A percentile compares a stretch with the other conserved stretches of the same genome.
Conservation (phyloP, 306 rosid species). For the Cucurbita pepo region DNA sequence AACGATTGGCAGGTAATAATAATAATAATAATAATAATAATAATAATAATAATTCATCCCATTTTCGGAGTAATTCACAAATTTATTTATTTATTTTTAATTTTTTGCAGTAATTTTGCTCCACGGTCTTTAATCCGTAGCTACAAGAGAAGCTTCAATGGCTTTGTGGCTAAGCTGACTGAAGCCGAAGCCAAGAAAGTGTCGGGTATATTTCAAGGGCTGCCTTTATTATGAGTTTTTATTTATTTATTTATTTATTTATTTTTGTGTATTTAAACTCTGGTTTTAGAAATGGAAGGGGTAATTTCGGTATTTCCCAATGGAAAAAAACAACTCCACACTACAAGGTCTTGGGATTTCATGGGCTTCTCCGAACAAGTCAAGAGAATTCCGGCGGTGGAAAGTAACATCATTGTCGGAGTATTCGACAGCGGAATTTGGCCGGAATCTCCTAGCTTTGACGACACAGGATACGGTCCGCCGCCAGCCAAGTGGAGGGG, state of each 20-base stretch:
- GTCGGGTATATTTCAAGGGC: conserved; percentile 7
- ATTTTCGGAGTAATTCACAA: too few species aligned
- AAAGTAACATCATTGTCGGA: conserved; percentile 11
- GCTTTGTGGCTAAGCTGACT: conserved; percentile 24
- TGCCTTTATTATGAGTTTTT: too few species aligned
- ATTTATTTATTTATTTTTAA: too few species aligned
- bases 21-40: not conserved
- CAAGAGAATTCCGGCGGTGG: not conserved
- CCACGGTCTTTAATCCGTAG: conserved; percentile 10
- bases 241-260: not conserved
- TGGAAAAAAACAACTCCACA: conserved; percentile 13
- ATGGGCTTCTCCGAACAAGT: conserved; percentile 2
- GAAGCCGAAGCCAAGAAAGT: conserved; percentile 20
- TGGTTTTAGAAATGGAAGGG: conserved; percentile 17
- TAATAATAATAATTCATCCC: too few species aligned
- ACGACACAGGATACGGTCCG: conserved; percentile 12
- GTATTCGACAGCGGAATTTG: conserved; percentile 11
- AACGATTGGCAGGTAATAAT: conserved; percentile 18
- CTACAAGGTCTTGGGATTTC: conserved; percentile 32
- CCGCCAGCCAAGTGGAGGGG: conserved; percentile 14
- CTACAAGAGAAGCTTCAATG: conserved; percentile 28
- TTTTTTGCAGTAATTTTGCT: conserved; percentile 2
- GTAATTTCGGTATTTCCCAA: conserved; percentile 34
- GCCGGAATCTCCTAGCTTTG: conserved; percentile 15
- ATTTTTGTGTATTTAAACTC: not conserved